These are phyloP conservation scores for Septoria petroselini DNA, from an alignment of 2,329 filamentous ascomycete genomes.

Conservation along the genomic window DNA sequence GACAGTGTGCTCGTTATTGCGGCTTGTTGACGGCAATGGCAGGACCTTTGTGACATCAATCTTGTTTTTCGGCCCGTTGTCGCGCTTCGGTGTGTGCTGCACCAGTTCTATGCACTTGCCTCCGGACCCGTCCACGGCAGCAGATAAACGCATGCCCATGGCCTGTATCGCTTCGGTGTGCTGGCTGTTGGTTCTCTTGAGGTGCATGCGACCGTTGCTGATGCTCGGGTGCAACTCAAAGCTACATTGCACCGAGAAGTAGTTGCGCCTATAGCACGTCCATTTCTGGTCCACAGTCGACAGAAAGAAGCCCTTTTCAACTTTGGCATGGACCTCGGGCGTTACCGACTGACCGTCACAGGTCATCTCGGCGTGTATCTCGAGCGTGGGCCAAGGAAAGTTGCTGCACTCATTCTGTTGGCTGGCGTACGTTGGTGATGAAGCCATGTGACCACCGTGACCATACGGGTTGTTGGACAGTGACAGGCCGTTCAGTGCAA, in stretches of 20 bases:
- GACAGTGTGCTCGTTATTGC: conserved; percentile 38
- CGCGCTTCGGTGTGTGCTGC: conserved; percentile 86
- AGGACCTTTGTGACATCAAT: conserved; percentile 68
- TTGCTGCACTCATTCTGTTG: conserved; percentile 35
- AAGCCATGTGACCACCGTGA: conserved; percentile 31
- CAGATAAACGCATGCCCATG: conserved; percentile 81
- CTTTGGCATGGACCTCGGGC: conserved; percentile 71
- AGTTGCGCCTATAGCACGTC: conserved; percentile 91
- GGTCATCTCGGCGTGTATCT: conserved; percentile 59
- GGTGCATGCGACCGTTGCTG: conserved; percentile 55
- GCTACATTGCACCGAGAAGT: conserved; percentile 80
- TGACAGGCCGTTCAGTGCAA: conserved; percentile 29
- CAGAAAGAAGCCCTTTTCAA: conserved; percentile 86
- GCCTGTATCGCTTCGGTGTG: conserved; percentile 59
- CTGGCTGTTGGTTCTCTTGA: conserved; percentile 48
- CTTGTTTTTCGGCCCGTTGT: conserved; percentile 76
- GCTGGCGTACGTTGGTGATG: conserved; percentile 31
- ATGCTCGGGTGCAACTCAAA: conserved; percentile 67
- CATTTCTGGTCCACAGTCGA: conserved; percentile 67
- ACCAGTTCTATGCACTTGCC: conserved; percentile 79
- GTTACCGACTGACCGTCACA: conserved; percentile 61
- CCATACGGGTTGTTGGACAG: conserved; percentile 25
- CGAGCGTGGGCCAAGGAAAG: conserved; percentile 48
- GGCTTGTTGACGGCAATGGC: conserved; percentile 58
- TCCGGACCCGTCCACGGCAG: conserved; percentile 71